Percentiles rank a stretch among this genome's conserved stretches.
Conservation (phyloP, 257 asterid genomes). For the Linaria vulgaris region DNA sequence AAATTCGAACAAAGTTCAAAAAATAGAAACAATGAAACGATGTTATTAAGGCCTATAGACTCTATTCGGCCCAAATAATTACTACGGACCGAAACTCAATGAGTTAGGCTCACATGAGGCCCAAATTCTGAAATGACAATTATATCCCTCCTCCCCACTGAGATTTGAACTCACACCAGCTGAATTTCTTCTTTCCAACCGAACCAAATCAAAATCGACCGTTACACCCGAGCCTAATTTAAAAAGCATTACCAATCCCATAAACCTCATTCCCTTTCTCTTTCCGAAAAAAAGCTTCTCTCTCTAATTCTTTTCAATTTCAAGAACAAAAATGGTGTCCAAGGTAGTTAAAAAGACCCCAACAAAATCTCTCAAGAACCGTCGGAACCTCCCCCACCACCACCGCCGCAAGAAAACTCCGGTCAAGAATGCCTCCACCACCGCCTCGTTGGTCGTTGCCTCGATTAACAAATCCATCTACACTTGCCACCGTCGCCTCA, state of each 20-base stretch:
- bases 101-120: too few species aligned
- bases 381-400: constrained; percentile 35
- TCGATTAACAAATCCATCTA: constrained; percentile 66
- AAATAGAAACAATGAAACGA: too few species aligned
- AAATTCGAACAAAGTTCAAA: too few species aligned
- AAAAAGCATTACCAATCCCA: constrained; percentile 2
- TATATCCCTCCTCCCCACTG: constrained; percentile 24
- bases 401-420: constrained; percentile 59
- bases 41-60: too few species aligned
- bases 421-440: constrained; percentile 48
- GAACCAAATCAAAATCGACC: constrained; percentile 50
- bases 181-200: constrained; percentile 22
- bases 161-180: constrained; percentile 27
- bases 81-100: too few species aligned
- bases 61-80: too few species aligned
- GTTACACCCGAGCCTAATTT: constrained; percentile 50
- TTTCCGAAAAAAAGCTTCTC: constrained; percentile 12
- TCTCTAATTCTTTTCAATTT: constrained; percentile 15
- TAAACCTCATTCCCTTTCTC: constrained; percentile 15
- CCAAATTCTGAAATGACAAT: not conserved
- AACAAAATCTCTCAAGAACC: constrained; percentile 60
- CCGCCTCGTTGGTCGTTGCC: constrained; percentile 60
- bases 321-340: constrained; percentile 61
- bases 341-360: constrained; percentile 74
- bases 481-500: constrained; percentile 82